Percentiles rank a stretch among this genome's conserved stretches.
Conservation (phyloP, 2,329 filamentous ascomycete genomes). For the Decorospora gaudefroyi region DNA sequence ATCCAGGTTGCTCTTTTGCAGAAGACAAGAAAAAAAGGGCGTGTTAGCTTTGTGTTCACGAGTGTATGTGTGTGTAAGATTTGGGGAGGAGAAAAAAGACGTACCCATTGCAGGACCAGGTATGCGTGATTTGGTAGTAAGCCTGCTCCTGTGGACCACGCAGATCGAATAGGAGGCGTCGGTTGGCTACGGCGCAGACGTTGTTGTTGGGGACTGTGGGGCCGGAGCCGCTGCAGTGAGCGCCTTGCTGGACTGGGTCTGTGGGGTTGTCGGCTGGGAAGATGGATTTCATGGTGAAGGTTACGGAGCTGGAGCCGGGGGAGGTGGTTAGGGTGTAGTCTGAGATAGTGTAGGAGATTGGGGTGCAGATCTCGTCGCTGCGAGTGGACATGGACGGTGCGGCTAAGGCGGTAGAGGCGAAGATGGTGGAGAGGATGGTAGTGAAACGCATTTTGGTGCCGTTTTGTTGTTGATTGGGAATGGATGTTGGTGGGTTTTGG, state of each 20-base stretch:
- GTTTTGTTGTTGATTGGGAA: not conserved
- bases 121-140: conserved; percentile 35
- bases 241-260: conserved; percentile 25
- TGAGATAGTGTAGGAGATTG: conserved; percentile 33
- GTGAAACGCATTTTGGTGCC: conserved; percentile 16
- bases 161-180: conserved; percentile 31
- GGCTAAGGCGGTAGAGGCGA: conserved; percentile 29
- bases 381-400: conserved; percentile 18
- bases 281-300: conserved; percentile 32
- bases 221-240: conserved; percentile 26
- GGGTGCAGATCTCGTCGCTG: conserved; percentile 24
- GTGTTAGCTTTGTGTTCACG: conserved; percentile 2
- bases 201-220: conserved; percentile 24
- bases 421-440: conserved; percentile 15
- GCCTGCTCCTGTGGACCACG: conserved; percentile 21
- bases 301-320: conserved; percentile 18
- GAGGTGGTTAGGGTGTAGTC: conserved; percentile 27
- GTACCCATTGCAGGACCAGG: conserved; percentile 38
- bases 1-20: conserved; percentile 24
- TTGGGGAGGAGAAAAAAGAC: conserved; percentile 4
- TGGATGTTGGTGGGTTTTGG: not conserved
- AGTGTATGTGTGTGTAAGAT: not conserved
- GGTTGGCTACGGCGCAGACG: conserved; percentile 25
- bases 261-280: conserved; percentile 22
- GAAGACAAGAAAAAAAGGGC: too few relatives aligned